A percentile compares a stretch with the other conserved stretches of the same genome.
phyloP scores from a whole-genome alignment of 345 rosid genomes.

The Salix caprea region DNA sequence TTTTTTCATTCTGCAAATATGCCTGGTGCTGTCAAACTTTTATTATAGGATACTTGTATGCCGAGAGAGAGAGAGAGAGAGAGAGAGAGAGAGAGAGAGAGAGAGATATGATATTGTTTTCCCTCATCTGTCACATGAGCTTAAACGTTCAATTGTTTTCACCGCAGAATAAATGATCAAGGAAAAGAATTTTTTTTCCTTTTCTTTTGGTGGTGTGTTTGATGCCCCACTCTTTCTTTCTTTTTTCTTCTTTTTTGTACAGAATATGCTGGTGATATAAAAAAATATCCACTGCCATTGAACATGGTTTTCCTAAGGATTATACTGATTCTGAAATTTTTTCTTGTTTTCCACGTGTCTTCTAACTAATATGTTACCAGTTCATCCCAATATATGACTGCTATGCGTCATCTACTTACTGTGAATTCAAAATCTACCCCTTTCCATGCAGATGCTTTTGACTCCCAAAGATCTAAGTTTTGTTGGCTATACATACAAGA shows the following conservation, averaged over 20 bases:
- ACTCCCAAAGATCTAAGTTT: constrained; percentile 90
- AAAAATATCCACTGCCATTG: background rate
- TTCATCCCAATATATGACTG: background rate
- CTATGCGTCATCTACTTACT: background rate
- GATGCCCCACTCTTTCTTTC: background rate
- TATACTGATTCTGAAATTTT: background rate
- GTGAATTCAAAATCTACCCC: background rate
- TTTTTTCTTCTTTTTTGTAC: background rate
- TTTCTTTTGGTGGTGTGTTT: background rate
- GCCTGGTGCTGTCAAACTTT: too few species aligned
- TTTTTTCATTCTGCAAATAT: background rate
- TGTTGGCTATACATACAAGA: constrained; percentile 96
- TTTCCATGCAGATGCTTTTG: constrained; percentile 55
- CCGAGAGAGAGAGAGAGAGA: too few species aligned
- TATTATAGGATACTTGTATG: too few species aligned
- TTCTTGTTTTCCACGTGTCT: background rate
- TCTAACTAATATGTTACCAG: background rate
- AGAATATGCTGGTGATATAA: background rate
- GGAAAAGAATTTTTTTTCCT: background rate
- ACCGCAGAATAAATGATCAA: background rate
- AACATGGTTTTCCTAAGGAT: background rate
- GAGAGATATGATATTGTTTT: too few species aligned
- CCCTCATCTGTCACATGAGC: background rate
- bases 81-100: too few species aligned
- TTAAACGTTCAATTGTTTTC: background rate